A percentile compares a stretch with the other conserved stretches of the same genome.
These are phyloP conservation scores for Nevesoporus exiguus DNA, from an alignment of 768 basidiomycete species.

Conservation along the genomic window DNA sequence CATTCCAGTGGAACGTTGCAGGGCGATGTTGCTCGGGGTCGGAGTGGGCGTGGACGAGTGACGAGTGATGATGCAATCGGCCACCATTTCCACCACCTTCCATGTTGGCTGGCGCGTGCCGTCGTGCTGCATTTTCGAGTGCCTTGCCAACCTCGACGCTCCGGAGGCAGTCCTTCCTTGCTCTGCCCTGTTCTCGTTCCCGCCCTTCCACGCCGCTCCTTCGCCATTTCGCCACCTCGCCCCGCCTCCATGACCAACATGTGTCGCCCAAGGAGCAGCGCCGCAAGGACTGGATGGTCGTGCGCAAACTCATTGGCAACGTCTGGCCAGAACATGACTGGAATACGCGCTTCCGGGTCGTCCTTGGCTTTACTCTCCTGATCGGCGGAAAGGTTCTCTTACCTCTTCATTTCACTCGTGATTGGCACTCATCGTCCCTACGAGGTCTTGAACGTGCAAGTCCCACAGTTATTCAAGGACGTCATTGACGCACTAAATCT, in stretches of 20 bases:
- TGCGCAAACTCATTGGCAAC: conserved; percentile 77
- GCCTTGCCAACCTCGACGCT: not conserved
- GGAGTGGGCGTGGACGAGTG: not conserved
- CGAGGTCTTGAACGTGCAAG: conserved; percentile 93
- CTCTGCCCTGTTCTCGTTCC: conserved; percentile 1
- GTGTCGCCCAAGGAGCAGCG: conserved; percentile 49
- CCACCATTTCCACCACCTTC: not conserved
- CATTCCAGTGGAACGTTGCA: not conserved
- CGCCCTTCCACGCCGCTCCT: not conserved
- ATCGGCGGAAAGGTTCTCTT: conserved; percentile 76
- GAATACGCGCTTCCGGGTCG: conserved; percentile 75
- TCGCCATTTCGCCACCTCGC: conserved; percentile 18
- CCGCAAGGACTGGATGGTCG: conserved; percentile 80
- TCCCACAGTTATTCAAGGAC: conserved; percentile 92
- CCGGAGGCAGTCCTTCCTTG: conserved; percentile 8
- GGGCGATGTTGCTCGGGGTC: not conserved
- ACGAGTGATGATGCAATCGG: too few relatives aligned
- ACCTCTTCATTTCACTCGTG: not conserved
- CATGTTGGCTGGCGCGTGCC: conserved; percentile 25
- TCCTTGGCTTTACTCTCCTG: conserved; percentile 77
- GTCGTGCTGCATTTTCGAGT: conserved; percentile 23
- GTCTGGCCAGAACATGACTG: conserved; percentile 91
- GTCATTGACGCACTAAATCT: conserved; percentile 90
- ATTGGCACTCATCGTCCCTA: not conserved
- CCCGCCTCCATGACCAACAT: conserved; percentile 12